Base-by-base conservation (phyloP, 75 land plant genomes). In the Pseudotsuga menziesii region DNA sequence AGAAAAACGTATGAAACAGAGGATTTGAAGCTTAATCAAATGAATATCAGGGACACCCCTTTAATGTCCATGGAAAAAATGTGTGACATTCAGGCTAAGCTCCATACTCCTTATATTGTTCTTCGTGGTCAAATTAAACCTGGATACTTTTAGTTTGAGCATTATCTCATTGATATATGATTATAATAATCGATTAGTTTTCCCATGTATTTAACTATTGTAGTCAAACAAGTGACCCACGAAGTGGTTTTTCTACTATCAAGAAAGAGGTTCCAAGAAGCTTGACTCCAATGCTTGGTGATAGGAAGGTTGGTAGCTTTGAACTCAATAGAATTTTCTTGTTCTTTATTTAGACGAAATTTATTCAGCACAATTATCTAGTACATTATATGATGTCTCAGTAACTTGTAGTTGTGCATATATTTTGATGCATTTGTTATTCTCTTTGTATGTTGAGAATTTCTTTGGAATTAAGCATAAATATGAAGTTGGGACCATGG, bases 201-300 rank as follows among this genome's bases (percentile, higher is more conserved):
- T n/a, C n/a, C n/a, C n/a, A 58, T 39, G 12, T 52, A 26, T 63
- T 14, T 57, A 6, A 57, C 17, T 48, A 35, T 15, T 85, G 11
- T 66, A 93, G 96, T 81, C 97, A 96, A 90, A 92, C 91, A 4
- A 92, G 99, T 81, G 99, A 96, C 81, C 95, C 99, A 61, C 81
- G 88, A 81, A 94, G 99, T 85, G 99, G 99, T 19, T 96, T 96
- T 85, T 93, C 95, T 11, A 92, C 99, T 58, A 91, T 92, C 36
- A 97, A 96, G 86, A 96, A 96, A 75, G 93, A 91, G 76, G 81
- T 85, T 39, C 83, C 87, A 29, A 97, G 98, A 35, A 88, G 97
- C 78, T 85, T 96, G 73, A 96, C 98, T 39, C 98, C 98, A 14
- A 96, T 96, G 98, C 91, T 94, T 77, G 98, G 98, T 20, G 94